These are phyloP conservation scores for Rhodocollybia butyracea DNA, from an alignment of 768 basidiomycete genomes.

Conservation along the genomic window DNA sequence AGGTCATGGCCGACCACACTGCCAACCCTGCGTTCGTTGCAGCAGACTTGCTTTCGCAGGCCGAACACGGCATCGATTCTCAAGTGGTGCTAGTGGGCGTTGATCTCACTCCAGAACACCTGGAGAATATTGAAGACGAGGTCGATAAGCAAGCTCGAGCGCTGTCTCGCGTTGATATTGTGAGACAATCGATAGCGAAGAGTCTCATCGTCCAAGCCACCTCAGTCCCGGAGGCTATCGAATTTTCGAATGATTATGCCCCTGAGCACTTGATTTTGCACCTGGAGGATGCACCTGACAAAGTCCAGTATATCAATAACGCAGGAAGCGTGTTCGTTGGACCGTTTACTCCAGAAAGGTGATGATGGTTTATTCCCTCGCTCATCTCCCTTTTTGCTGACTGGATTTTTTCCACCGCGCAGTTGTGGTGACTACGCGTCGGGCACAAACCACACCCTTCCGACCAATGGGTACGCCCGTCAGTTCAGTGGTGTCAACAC, in stretches of 20 bases:
- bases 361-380: constrained; percentile 14
- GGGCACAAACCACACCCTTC: constrained; percentile 97
- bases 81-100: constrained; percentile 93
- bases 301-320: constrained; percentile 72
- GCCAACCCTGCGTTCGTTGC: constrained; percentile 89
- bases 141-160: constrained; percentile 86
- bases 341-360: constrained; percentile 94
- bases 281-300: constrained; percentile 63
- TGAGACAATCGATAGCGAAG: constrained; percentile 84
- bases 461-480: constrained; percentile 93
- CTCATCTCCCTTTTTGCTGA: neutral
- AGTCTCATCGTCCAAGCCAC: constrained; percentile 81
- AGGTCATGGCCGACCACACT: constrained; percentile 94
- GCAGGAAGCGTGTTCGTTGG: constrained; percentile 98
- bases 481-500: constrained; percentile 99
- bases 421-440: constrained; percentile 99
- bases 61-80: constrained; percentile 97
- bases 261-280: constrained; percentile 97
- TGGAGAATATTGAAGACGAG: constrained; percentile 78
- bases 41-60: constrained; percentile 95
- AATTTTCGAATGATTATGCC: constrained; percentile 95
- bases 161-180: constrained; percentile 85
- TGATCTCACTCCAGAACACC: constrained; percentile 54
- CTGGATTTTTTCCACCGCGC: constrained; percentile 11
- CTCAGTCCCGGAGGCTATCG: constrained; percentile 71